phyloP scores from a whole-genome alignment of 73 alveolate species.

The Tetrahymena thermophila region DNA sequence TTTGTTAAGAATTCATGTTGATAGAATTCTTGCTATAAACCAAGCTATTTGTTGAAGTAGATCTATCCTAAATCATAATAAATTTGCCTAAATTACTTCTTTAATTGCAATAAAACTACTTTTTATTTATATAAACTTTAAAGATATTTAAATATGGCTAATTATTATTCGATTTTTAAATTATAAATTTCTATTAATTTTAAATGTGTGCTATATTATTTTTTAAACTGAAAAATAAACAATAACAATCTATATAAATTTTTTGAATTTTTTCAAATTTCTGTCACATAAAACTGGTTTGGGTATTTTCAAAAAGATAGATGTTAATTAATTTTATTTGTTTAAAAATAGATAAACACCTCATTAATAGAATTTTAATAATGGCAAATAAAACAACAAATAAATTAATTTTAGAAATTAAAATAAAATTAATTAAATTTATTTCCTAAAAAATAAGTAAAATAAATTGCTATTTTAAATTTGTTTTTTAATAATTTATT shows the following conservation, averaged over 20 bases:
- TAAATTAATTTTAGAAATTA: too few relatives aligned
- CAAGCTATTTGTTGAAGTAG: neutral
- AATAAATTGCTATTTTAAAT: too few relatives aligned
- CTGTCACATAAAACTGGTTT: neutral
- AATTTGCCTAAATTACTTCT: neutral
- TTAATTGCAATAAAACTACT: neutral
- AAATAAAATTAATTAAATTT: too few relatives aligned
- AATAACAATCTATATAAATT: neutral
- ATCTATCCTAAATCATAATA: neutral
- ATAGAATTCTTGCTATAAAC: neutral
- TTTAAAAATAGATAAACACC: neutral
- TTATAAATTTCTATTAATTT: neutral
- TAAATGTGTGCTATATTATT: neutral
- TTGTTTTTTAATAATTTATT: too few relatives aligned
- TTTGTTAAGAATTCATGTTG: neutral
- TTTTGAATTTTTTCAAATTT: neutral
- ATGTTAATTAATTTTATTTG: too few relatives aligned
- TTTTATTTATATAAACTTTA: neutral
- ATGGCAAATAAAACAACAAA: too few relatives aligned
- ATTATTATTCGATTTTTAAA: neutral
- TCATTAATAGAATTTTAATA: too few relatives aligned
- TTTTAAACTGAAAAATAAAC: neutral
- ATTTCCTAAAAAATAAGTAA: too few relatives aligned
- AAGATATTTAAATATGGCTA: neutral
- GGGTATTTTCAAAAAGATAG: neutral